Base-by-base conservation (phyloP, 202 grass and related monocot genomes). In the Saccharum hybrid region DNA sequence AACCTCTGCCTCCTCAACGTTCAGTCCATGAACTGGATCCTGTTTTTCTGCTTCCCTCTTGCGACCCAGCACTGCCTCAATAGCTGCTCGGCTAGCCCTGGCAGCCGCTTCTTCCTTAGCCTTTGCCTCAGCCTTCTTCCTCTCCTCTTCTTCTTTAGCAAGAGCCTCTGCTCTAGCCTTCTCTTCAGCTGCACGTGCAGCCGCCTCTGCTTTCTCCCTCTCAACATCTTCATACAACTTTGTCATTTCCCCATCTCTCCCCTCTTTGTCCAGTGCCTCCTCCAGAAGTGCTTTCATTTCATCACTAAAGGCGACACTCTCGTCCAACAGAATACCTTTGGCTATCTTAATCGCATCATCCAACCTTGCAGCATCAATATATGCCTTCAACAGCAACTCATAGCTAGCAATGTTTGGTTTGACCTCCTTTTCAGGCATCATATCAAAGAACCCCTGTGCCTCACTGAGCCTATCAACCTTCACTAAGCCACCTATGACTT, bases 71-170 rank as follows among this genome's bases (percentile, higher is more conserved):
- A 97, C 87, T 49, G 90, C 86, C 65, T 95, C 90, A 63, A 98
- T 91, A 85, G 95, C 95, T 4, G 92, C 92, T 65, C 90, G 71
- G 85, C 92, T 98, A 65, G 95, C 95, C 72, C 80, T 91, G 4
- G 90, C 90, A 52, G 92, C 82, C 3, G 84, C 91, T 86, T 88
- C 92, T 79, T 97, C 92, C 85, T 94, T 97, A 36, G 89, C 90
- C n/a, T 90, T 91, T 19, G 74, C 92, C 82, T 97, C 95, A 22
- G 81, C 90, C 81, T 94, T 97, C 82, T 91, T 98, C 63, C 84
- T 91, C 81, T 93, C 95, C 71, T 98, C 92, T 77, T 98, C 95
- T 86, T 93, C 95, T 71, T 88, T 95, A 51, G 86, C 90, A 85
- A 94, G 81, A 66, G 87, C 88, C 87, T 98, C 92, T 37, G 85